Base-by-base conservation (phyloP, 805 yeast genomes). In the Sungouiozyma ichnusensis region DNA sequence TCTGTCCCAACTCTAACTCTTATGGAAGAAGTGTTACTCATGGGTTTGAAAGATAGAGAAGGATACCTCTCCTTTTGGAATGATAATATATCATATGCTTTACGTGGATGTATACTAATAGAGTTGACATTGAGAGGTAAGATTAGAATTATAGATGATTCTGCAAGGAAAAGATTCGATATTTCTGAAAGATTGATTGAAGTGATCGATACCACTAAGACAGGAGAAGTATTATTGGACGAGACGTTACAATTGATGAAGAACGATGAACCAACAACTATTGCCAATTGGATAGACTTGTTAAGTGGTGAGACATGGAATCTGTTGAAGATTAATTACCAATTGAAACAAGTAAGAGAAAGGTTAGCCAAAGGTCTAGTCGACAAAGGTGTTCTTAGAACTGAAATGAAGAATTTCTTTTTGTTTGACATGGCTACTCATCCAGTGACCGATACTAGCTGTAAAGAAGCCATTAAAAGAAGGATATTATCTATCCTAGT, bases 371-470 rank as follows among this genome's bases (percentile, higher is more conserved):
- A 92, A 65, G 98, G 98, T 0, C 71, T 92, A 41, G 98, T 94
- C 33, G 98, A 92, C 63, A 92, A 92, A 66, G 97, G 98, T 17
- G 81, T 92, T 37, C 73, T 94, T 56, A 80, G 96, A 67, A 92
- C 98, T 6, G 98, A 92, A 64, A 78, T 94, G 63, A 86, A 88
- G 61, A 92, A 86, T 66, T 92, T 92, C 60, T 77, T 92, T 55
- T 68, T 92, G 41, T 92, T 92, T 54, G 98, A 92, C 63, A 92
- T 92, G 97, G 95, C 98, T 24, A 92, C 98, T 7, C 98, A 94
- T 64, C 98, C 98, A 6, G 76, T 92, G 13, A 81, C 88, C 27
- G 98, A 92, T 63, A 73, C 81, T 36, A 68, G 77, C 49, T 79
- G 94, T 39, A 92, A 92, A 64, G 94, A 85, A 51, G 78, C 79